Conservation (phyloP, 1,284 basidiomycete genomes). For the Pseudomicrostroma phylloplanum region DNA sequence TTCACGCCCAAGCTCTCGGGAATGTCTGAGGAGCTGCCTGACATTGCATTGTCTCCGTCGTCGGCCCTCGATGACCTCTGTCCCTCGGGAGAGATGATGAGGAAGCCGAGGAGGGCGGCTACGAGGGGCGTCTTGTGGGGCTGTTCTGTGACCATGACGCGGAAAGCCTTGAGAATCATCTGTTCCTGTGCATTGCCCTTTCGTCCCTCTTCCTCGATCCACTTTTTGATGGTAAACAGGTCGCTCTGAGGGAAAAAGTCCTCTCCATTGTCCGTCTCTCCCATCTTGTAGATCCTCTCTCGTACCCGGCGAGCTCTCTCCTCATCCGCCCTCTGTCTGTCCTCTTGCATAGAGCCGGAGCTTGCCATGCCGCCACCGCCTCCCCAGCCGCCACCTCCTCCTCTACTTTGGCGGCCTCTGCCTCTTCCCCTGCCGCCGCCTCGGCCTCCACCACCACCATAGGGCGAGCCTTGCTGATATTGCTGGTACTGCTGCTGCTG, state of each 20-base stretch:
- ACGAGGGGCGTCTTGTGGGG: slow-evolving; percentile 23
- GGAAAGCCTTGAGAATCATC: slow-evolving; percentile 1
- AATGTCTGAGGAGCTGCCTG: neutral
- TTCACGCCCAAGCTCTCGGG: slow-evolving; percentile 28
- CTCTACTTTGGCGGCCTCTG: neutral
- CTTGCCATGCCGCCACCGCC: neutral
- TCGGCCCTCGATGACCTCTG: neutral
- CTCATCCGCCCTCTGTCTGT: slow-evolving; percentile 4
- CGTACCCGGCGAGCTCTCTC: slow-evolving; percentile 4
- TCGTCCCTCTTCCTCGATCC: slow-evolving; percentile 7
- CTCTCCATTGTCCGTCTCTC: slow-evolving; percentile 3
- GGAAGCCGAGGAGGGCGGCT: slow-evolving; percentile 43
- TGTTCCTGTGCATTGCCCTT: neutral
- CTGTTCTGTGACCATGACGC: slow-evolving; percentile 21
- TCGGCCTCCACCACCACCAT: neutral
- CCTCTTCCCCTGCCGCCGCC: neutral
- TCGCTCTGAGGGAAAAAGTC: slow-evolving; percentile 8
- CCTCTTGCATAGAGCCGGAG: neutral
- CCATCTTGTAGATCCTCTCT: slow-evolving; percentile 6
- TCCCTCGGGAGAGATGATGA: slow-evolving; percentile 27
- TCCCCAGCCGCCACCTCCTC: slow-evolving; percentile 2
- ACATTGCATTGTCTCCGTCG: slow-evolving; percentile 5
- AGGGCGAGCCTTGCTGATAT: neutral
- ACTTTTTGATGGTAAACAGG: slow-evolving; percentile 8
- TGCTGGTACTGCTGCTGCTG: slow-evolving; percentile 6